These are phyloP conservation scores for Eimeria praecox DNA, from an alignment of 169 alveolate species.

Conservation along the genomic window DNA sequence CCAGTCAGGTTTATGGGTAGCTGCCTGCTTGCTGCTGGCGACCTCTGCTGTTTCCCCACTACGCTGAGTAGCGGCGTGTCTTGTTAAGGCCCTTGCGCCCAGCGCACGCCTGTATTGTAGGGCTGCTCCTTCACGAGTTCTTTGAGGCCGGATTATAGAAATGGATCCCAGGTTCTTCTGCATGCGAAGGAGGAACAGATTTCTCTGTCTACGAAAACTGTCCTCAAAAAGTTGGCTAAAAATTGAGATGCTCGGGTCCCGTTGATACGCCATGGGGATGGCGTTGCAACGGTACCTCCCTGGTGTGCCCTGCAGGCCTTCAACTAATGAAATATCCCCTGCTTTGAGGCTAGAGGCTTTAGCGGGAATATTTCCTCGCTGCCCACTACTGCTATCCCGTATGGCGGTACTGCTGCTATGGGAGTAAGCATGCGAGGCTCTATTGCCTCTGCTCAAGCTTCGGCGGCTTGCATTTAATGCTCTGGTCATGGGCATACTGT, in stretches of 20 bases:
- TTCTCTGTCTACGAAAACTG: conserved; percentile 32
- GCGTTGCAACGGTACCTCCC: conserved; percentile 57
- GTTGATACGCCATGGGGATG: conserved; percentile 47
- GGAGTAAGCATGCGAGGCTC: background rate
- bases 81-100: background rate
- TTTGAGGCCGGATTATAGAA: background rate
- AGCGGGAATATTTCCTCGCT: background rate
- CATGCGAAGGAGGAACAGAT: conserved; percentile 25
- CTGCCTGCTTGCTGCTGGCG: background rate
- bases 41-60: background rate
- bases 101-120: background rate
- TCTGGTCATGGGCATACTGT: background rate
- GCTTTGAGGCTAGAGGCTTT: background rate
- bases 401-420: background rate
- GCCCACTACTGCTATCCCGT: background rate
- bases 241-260: conserved; percentile 65
- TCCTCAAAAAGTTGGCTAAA: conserved; percentile 64
- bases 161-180: conserved; percentile 12
- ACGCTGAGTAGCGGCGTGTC: background rate
- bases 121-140: background rate
- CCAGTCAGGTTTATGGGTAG: background rate
- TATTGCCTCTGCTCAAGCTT: background rate
- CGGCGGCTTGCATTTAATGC: background rate
- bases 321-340: background rate
- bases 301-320: conserved; percentile 33